Evolutionary conservation across 2,329 filamentous ascomycete genomes (phyloP).

Genomic region (Penicillium sp.): DNA sequence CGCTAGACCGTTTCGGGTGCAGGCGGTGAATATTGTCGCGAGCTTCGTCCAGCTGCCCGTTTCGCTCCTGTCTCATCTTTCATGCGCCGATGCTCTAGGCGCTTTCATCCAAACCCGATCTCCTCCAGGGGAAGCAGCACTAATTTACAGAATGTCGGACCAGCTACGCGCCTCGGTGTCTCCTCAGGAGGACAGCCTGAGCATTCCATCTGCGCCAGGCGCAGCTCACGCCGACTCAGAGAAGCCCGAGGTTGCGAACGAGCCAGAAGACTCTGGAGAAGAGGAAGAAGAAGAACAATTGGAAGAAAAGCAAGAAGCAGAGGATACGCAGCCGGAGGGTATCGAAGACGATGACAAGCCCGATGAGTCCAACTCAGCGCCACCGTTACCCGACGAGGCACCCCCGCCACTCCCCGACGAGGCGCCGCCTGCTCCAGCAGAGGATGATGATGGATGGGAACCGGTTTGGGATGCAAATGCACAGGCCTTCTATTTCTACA

Average conservation of each 20-base stretch:
- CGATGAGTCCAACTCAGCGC: conserved; percentile 30
- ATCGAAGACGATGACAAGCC: conserved; percentile 17
- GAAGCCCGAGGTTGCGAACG: conserved; percentile 16
- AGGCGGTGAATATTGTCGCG: conserved; percentile 6
- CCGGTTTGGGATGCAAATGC: conserved; percentile 71
- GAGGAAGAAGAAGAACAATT: background rate
- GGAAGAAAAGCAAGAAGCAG: conserved; percentile 51
- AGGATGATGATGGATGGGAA: conserved; percentile 75
- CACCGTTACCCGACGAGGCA: conserved; percentile 45
- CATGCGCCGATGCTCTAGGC: conserved; percentile 3
- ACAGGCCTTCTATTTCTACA: conserved; percentile 80
- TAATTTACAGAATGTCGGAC: conserved; percentile 17
- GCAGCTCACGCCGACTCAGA: conserved; percentile 79
- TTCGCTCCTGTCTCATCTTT: conserved; percentile 3
- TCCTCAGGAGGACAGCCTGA: conserved; percentile 72
- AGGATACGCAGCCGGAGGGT: conserved; percentile 1
- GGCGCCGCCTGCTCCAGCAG: conserved; percentile 46
- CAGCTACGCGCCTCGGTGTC: conserved; percentile 3
- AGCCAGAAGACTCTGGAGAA: conserved; percentile 17
- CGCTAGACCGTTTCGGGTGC: background rate
- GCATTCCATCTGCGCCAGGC: conserved; percentile 84
- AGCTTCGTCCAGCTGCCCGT: background rate
- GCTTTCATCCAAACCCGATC: background rate
- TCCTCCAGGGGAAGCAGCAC: background rate
- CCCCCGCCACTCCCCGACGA: conserved; percentile 57